phyloP scores from a whole-genome alignment of 2,329 filamentous ascomycete genomes.

The Capronia epimyces region DNA sequence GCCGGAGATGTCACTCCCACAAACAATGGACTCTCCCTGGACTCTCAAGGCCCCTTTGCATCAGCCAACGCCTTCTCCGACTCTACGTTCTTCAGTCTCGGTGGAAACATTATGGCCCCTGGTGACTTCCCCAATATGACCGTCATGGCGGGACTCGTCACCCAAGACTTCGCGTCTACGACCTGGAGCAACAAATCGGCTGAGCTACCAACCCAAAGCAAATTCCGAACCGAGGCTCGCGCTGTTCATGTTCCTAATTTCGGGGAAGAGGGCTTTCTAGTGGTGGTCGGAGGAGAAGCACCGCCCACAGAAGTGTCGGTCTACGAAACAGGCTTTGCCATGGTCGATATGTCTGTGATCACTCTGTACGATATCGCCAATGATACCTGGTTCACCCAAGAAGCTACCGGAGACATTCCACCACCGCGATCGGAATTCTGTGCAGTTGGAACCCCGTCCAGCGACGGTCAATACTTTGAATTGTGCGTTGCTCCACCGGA shows the following conservation, averaged over 20 bases:
- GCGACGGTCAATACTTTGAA: slow-evolving; percentile 58
- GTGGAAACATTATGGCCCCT: slow-evolving; percentile 8
- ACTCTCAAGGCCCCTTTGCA: slow-evolving; percentile 11
- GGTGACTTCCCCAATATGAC: slow-evolving; percentile 10
- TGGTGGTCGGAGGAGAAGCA: slow-evolving; percentile 18
- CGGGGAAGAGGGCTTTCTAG: slow-evolving; percentile 16
- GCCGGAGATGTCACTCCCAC: slow-evolving; percentile 1
- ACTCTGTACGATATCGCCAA: slow-evolving; percentile 21
- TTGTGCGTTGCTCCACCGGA: slow-evolving; percentile 44
- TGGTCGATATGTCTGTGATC: slow-evolving; percentile 23
- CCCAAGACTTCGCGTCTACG: slow-evolving; percentile 7
- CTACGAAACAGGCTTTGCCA: slow-evolving; percentile 5
- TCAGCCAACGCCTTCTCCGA: slow-evolving; percentile 13
- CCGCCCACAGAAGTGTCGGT: slow-evolving; percentile 13
- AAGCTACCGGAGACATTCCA: slow-evolving; percentile 23
- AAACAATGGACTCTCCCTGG: slow-evolving; percentile 5
- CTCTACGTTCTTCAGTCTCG: slow-evolving; percentile 17
- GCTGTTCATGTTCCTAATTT: slow-evolving; percentile 12
- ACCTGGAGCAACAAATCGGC: slow-evolving; percentile 19
- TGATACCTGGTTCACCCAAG: slow-evolving; percentile 20
- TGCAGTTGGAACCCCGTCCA: slow-evolving; percentile 56
- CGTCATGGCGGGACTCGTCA: slow-evolving; percentile 19
- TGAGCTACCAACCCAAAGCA: slow-evolving; percentile 9
- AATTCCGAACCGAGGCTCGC: slow-evolving; percentile 12
- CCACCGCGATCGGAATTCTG: slow-evolving; percentile 19